phyloP scores from a whole-genome alignment of 1,284 basidiomycete genomes.

The Trichosporon coremiiforme region DNA sequence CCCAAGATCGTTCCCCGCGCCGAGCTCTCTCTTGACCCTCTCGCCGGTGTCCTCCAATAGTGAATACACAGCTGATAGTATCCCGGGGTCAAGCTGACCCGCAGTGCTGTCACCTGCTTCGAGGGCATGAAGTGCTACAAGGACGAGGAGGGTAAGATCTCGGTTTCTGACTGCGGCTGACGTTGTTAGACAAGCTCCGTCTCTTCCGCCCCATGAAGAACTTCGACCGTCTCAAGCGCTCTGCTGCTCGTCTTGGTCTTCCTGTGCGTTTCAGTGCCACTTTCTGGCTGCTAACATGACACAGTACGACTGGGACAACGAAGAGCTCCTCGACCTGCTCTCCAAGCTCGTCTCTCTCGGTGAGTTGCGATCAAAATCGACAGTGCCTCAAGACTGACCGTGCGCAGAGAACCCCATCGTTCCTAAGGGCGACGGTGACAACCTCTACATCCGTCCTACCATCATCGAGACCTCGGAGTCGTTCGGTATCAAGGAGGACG shows the following conservation, averaged over 20 bases:
- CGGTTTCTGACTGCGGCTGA: conserved; percentile 10
- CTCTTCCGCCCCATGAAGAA: conserved; percentile 52
- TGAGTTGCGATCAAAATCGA: conserved; percentile 27
- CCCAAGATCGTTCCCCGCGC: conserved; percentile 46
- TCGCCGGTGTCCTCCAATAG: conserved; percentile 52
- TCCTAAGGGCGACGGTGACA: conserved; percentile 46
- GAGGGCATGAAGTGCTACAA: conserved; percentile 58
- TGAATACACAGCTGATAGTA: conserved; percentile 19
- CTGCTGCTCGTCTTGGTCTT: conserved; percentile 49
- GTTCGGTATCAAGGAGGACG: conserved; percentile 53
- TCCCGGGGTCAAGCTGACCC: not conserved
- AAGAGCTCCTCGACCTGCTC: conserved; percentile 48
- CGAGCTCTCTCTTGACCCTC: conserved; percentile 48
- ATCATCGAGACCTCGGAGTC: conserved; percentile 53
- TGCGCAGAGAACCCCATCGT: conserved; percentile 35
- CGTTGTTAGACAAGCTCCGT: conserved; percentile 41
- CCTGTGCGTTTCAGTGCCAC: conserved; percentile 38
- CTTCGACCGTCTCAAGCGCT: conserved; percentile 53
- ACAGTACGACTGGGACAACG: conserved; percentile 52
- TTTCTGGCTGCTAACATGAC: not conserved
- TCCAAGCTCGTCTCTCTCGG: conserved; percentile 49
- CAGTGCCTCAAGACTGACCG: not conserved
- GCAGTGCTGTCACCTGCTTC: conserved; percentile 51
- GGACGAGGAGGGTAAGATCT: conserved; percentile 36
- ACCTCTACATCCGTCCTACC: conserved; percentile 54